Evolutionary conservation across 345 rosid genomes (phyloP).

Genomic region (Sonneratia caseolaris): DNA sequence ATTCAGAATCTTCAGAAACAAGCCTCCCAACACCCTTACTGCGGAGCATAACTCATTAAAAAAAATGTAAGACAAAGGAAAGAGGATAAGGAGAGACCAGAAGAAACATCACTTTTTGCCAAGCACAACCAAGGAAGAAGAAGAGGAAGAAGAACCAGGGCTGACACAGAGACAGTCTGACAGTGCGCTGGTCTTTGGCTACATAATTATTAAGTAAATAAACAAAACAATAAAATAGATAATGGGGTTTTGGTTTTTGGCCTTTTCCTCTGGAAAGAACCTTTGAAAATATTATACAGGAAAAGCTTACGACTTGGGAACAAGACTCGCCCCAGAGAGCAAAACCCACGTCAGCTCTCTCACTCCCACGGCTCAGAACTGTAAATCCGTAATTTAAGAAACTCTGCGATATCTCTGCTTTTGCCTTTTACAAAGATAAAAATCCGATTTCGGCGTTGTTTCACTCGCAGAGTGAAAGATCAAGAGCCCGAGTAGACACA

Average conservation of each 20-base stretch:
- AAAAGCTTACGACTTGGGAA: neutral
- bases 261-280: neutral
- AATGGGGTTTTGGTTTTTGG: neutral
- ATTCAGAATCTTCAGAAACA: neutral
- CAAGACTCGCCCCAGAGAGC: neutral
- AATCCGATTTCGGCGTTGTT: no score
- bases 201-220: neutral
- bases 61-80: neutral
- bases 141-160: neutral
- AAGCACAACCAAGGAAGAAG: neutral
- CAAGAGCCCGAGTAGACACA: no score
- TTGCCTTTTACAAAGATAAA: no score
- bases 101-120: neutral
- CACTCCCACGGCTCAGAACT: neutral
- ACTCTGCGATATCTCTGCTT: no score
- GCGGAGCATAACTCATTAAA: neutral
- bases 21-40: neutral
- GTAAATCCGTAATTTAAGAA: neutral
- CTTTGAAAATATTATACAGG: neutral
- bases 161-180: neutral
- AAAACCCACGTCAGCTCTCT: neutral
- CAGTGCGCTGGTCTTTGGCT: neutral
- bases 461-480: no score
- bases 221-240: neutral
- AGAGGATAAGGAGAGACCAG: neutral